phyloP scores from a whole-genome alignment of 495 filamentous ascomycete species.

The Talaromyces liani region DNA sequence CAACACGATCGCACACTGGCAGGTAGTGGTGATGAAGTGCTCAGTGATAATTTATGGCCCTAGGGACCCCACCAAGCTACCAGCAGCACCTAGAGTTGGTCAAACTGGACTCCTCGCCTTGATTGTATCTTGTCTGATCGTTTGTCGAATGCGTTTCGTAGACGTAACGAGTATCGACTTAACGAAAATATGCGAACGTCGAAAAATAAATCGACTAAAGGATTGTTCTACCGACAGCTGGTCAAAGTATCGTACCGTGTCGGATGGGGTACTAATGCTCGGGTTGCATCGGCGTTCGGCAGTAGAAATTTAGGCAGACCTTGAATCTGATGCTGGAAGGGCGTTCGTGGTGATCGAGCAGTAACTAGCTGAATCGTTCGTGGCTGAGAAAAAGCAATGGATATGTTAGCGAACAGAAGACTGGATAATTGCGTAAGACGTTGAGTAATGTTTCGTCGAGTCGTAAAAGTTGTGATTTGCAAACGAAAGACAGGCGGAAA shows the following conservation, averaged over 20 bases:
- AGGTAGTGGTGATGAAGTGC: not conserved
- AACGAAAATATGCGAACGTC: not conserved
- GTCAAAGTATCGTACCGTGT: not conserved
- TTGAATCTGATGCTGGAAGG: not conserved
- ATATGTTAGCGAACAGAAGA: not conserved
- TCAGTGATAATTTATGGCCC: not conserved
- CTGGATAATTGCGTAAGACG: not conserved
- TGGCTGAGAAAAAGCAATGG: not conserved
- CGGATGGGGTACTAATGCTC: not conserved
- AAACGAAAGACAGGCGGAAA: not conserved
- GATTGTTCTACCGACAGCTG: not conserved
- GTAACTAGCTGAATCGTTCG: not conserved
- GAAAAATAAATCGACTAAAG: not conserved
- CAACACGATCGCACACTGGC: conserved; percentile 6
- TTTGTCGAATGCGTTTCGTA: not conserved
- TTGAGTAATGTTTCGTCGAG: not conserved
- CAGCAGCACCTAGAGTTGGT: conserved; percentile 1
- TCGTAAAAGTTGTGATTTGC: not conserved
- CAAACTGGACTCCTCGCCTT: not conserved
- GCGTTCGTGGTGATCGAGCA: not conserved
- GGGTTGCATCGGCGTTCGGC: conserved; percentile 7
- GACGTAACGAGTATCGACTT: not conserved
- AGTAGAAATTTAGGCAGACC: not conserved
- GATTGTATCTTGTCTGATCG: not conserved
- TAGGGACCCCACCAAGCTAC: conserved; percentile 8